These are phyloP conservation scores for Vicia villosa DNA, from an alignment of 306 rosid genomes.

Conservation along the genomic window DNA sequence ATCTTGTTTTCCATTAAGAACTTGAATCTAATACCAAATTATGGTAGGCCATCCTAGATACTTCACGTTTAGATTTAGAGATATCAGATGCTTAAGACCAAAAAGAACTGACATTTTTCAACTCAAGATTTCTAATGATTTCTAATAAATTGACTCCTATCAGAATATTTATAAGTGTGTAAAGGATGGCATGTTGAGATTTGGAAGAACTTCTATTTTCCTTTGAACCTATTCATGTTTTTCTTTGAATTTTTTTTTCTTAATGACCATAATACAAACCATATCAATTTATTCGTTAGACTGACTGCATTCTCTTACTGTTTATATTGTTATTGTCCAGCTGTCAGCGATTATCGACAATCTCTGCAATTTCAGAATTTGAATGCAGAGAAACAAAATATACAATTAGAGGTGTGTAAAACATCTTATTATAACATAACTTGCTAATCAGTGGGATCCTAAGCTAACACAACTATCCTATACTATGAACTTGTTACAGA, in stretches of 20 bases:
- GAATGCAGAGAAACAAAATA: slow-evolving; percentile 86
- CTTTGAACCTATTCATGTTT: slow-evolving; percentile 7
- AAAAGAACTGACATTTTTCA: too few species aligned
- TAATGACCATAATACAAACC: slow-evolving; percentile 20
- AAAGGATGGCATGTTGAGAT: slow-evolving; percentile 16
- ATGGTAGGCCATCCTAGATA: too few species aligned
- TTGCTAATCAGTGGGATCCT: slow-evolving; percentile 17
- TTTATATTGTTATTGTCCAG: slow-evolving; percentile 49
- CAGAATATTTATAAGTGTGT: background rate
- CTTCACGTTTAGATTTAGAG: too few species aligned
- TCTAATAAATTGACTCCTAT: slow-evolving; percentile 8
- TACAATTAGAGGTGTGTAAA: slow-evolving; percentile 79
- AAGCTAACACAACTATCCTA: slow-evolving; percentile 23
- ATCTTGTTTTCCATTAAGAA: too few species aligned
- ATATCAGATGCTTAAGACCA: too few species aligned
- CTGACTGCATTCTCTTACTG: slow-evolving; percentile 31
- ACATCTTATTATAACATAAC: slow-evolving; percentile 13
- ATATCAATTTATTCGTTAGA: slow-evolving; percentile 22
- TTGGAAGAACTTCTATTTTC: slow-evolving; percentile 13
- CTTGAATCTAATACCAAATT: too few species aligned
- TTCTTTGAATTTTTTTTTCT: slow-evolving; percentile 9
- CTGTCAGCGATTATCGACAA: slow-evolving; percentile 91
- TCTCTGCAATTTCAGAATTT: slow-evolving; percentile 94
- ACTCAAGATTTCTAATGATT: too few species aligned
- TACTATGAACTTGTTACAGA: slow-evolving; percentile 54